Evolutionary conservation across 805 yeast species (phyloP).

Genomic region (Kazachstania kunashirensis): DNA sequence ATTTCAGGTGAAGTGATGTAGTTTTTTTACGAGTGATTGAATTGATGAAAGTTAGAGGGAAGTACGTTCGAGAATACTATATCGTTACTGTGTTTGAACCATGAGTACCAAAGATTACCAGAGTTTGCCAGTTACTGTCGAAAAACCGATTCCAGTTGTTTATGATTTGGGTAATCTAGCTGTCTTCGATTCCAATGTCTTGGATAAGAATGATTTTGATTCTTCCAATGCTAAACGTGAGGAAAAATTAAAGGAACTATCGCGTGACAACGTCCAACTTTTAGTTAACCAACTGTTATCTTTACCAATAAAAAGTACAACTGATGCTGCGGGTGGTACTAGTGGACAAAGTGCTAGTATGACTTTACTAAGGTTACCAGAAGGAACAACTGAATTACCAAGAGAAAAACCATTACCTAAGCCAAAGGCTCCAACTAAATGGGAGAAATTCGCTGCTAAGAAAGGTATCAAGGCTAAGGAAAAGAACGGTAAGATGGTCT

Average conservation of each 20-base stretch:
- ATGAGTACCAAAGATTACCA: slow-evolving; percentile 22
- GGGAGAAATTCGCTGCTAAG: slow-evolving; percentile 94
- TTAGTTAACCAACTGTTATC: slow-evolving; percentile 84
- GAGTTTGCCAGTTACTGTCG: slow-evolving; percentile 65
- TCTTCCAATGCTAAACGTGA: slow-evolving; percentile 49
- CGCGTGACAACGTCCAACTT: slow-evolving; percentile 90
- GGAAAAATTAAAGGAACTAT: slow-evolving; percentile 47
- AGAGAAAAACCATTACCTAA: slow-evolving; percentile 95
- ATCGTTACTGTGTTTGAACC: neutral
- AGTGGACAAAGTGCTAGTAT: slow-evolving; percentile 59
- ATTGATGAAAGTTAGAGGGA: neutral
- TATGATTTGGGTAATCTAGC: slow-evolving; percentile 88
- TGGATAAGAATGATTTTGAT: slow-evolving; percentile 52
- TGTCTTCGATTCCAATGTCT: slow-evolving; percentile 80
- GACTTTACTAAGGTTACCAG: slow-evolving; percentile 79
- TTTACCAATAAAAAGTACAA: slow-evolving; percentile 79
- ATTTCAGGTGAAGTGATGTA: neutral
- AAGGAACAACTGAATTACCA: slow-evolving; percentile 71
- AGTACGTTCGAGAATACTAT: neutral
- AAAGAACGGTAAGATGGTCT: slow-evolving; percentile 80
- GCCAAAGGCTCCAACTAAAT: slow-evolving; percentile 82
- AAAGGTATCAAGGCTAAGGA: slow-evolving; percentile 91
- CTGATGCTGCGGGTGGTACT: slow-evolving; percentile 49
- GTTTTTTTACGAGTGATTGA: neutral
- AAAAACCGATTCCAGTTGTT: slow-evolving; percentile 79